These are phyloP conservation scores for Trichosporon sp. DNA, from an alignment of 1,284 basidiomycete species.

Conservation along the genomic window DNA sequence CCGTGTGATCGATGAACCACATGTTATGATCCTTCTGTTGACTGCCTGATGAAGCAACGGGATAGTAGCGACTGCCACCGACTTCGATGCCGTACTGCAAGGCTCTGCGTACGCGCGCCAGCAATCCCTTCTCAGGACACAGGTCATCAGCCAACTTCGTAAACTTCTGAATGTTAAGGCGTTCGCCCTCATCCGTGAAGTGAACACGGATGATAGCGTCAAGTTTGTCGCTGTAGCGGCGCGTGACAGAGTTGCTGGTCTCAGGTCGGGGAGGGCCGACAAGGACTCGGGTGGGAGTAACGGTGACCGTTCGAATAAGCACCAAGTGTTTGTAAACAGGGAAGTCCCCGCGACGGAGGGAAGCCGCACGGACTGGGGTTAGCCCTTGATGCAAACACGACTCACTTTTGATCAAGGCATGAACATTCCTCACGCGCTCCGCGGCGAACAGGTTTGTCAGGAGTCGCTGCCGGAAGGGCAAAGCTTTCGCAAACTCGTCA, in stretches of 20 bases:
- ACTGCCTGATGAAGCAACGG: constrained; percentile 50
- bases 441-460: constrained; percentile 51
- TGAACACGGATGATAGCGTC: constrained; percentile 55
- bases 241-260: constrained; percentile 54
- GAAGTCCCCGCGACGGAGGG: constrained; percentile 9
- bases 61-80: constrained; percentile 46
- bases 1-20: constrained; percentile 52
- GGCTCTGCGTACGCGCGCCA: constrained; percentile 53
- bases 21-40: constrained; percentile 56
- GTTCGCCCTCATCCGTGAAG: constrained; percentile 54
- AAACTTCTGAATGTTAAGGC: constrained; percentile 48
- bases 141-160: constrained; percentile 43
- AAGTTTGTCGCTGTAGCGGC: constrained; percentile 43
- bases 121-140: constrained; percentile 43
- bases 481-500: constrained; percentile 29
- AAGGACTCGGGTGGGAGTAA: constrained; percentile 55
- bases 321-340: constrained; percentile 42
- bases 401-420: constrained; percentile 37
- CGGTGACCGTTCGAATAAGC: constrained; percentile 48
- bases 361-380: constrained; percentile 14
- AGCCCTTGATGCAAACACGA: neutral
- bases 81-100: constrained; percentile 50
- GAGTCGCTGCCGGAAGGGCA: constrained; percentile 43
- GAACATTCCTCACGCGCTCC: constrained; percentile 46
- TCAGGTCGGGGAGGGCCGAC: constrained; percentile 53